Base-by-base conservation (phyloP, 768 basidiomycete species). In the Paxillus ammoniavirescens region DNA sequence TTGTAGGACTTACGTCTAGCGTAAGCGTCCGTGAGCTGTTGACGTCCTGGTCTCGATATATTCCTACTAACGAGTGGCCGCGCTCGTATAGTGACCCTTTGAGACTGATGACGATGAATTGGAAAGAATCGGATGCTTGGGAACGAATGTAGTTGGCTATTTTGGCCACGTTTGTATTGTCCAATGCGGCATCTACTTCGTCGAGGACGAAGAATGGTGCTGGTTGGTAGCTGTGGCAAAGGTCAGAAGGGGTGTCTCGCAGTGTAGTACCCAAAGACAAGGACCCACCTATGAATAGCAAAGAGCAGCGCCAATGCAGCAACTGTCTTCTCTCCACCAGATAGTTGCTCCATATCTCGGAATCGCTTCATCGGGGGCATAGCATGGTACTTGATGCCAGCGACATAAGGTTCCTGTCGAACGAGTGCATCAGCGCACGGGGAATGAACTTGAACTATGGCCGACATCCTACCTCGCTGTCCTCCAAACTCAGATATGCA, bases 331-430 rank as follows among this genome's bases (percentile, higher is more conserved):
- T 99, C 97, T 18, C 96, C 97, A 50, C 96, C 97, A 0, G 95
- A 98, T 13, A 98, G 77, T 68, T 98, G 96, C 54, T 98, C 95
- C 95, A 98, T 98, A 67, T 98, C 97, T 56, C 95, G 82, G 80
- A 98, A 98, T 2, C 94, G 89, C 69, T 99, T 99, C 88, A 98
- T 96, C 0, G 97, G 97, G 0, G 97, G 97, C 97, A 98, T 99
- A 1, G 96, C 95, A 65, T 98, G 96, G 67, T 98, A 98, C 71
- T 97, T 98, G 75, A 99, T 92, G 50, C 97, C 93, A 36, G 82
- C 85, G 18, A 76, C 77, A 59, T 93, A 93, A 1, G 92, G 91
- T 72, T 91, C 89, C 89, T 90, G 56, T 48, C 28, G 30, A 52
- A 40, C 21, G 21, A 21, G n/a, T 42, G 12, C 15, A 37, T 63